These are phyloP conservation scores for Trametes cinnabarina DNA, from an alignment of 768 basidiomycete species.

Conservation along the genomic window DNA sequence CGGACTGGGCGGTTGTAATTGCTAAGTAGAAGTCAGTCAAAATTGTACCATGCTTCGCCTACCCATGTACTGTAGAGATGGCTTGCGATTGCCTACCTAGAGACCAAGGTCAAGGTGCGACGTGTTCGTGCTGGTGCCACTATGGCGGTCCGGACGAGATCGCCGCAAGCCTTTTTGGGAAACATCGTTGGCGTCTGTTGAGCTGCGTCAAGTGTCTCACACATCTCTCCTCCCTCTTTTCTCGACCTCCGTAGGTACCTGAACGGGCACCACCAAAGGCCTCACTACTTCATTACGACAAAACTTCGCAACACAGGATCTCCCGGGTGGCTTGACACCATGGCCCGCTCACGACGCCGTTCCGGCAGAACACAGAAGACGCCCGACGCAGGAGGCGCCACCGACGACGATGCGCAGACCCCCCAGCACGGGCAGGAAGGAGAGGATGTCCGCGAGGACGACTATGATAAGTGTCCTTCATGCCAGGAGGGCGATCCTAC, in stretches of 20 bases:
- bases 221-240: not conserved
- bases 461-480: conserved; percentile 45
- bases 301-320: not conserved
- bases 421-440: not conserved
- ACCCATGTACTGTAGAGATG: not conserved
- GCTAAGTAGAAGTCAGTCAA: conserved; percentile 4
- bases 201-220: conserved; percentile 2
- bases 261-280: not conserved
- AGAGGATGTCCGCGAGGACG: conserved; percentile 24
- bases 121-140: not conserved
- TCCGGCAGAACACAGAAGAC: conserved; percentile 29
- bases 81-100: too few species aligned
- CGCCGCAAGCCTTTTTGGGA: not conserved
- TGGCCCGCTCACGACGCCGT: conserved; percentile 48
- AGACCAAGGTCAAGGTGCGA: too few species aligned
- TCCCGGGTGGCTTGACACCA: conserved; percentile 19
- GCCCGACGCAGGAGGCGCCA: conserved; percentile 29
- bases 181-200: not conserved
- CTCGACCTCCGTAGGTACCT: not conserved
- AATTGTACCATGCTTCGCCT: not conserved
- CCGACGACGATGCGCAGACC: conserved; percentile 14
- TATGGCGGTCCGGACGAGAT: not conserved
- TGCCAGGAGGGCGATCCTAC: conserved; percentile 40
- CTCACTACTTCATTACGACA: too few species aligned
- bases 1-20: conserved; percentile 19